Evolutionary conservation across 2,329 filamentous ascomycete genomes (phyloP).

Genomic region (Tolypocladium guangdongense): DNA sequence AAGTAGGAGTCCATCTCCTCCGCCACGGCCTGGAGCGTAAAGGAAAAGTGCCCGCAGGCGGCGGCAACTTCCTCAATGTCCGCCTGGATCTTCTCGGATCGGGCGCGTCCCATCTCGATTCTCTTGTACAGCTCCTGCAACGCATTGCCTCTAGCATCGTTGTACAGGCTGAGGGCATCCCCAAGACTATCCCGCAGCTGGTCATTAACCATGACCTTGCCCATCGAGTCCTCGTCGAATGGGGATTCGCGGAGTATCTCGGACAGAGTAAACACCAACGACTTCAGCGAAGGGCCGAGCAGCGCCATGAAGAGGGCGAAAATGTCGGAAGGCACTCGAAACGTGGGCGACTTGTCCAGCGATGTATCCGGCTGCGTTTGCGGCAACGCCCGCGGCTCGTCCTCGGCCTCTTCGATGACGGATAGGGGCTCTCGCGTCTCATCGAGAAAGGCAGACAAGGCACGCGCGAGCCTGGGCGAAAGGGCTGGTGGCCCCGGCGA

Average conservation of each 20-base stretch:
- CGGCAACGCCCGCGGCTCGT: conserved; percentile 24
- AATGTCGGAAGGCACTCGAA: conserved; percentile 65
- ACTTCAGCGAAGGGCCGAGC: conserved; percentile 91
- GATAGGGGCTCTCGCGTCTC: conserved; percentile 38
- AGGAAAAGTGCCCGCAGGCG: conserved; percentile 95
- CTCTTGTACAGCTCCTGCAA: conserved; percentile 70
- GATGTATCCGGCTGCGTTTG: conserved; percentile 18
- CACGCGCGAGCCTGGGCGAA: conserved; percentile 16
- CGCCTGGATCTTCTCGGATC: conserved; percentile 67
- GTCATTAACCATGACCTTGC: conserved; percentile 63
- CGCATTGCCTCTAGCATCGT: conserved; percentile 62
- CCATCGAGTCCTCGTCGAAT: conserved; percentile 58
- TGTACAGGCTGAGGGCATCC: conserved; percentile 73
- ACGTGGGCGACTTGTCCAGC: conserved; percentile 22
- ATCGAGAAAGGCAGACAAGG: conserved; percentile 22
- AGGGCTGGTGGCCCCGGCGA: conserved; percentile 9
- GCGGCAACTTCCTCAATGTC: conserved; percentile 96
- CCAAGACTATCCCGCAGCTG: conserved; percentile 71
- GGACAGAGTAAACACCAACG: conserved; percentile 80
- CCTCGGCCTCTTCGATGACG: conserved; percentile 50
- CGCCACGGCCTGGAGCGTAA: conserved; percentile 80
- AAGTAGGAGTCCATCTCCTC: conserved; percentile 80
- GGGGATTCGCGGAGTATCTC: conserved; percentile 82
- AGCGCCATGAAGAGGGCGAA: conserved; percentile 84
- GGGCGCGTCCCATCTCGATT: conserved; percentile 58